phyloP scores from a whole-genome alignment of 2,329 filamentous ascomycete species.

The Calcarisporium arbuscula region DNA sequence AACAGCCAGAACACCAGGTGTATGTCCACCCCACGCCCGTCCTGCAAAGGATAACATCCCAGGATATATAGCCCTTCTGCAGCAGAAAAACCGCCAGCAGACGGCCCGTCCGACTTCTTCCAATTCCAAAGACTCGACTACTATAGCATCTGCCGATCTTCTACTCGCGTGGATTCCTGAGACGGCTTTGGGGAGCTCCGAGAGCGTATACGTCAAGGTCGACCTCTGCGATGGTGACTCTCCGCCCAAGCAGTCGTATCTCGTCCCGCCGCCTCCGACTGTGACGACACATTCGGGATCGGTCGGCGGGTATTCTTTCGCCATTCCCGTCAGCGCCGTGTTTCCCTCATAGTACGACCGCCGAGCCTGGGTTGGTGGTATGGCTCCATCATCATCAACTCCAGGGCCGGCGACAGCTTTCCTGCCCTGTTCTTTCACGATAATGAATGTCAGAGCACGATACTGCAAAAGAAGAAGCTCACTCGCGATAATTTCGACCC shows the following conservation, averaged over 20 bases:
- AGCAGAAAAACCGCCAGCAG: conserved; percentile 63
- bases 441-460: conserved; percentile 91
- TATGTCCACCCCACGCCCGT: conserved; percentile 92
- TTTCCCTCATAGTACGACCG: conserved; percentile 82
- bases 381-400: conserved; percentile 90
- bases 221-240: conserved; percentile 78
- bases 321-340: conserved; percentile 80
- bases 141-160: conserved; percentile 61
- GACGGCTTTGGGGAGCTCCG: conserved; percentile 75
- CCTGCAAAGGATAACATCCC: conserved; percentile 93
- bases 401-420: conserved; percentile 82
- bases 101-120: conserved; percentile 31
- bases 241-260: conserved; percentile 77
- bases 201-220: conserved; percentile 90
- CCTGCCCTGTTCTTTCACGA: conserved; percentile 97
- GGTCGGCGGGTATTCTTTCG: conserved; percentile 80
- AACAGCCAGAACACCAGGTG: conserved; percentile 49
- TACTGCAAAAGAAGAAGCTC: conserved; percentile 83
- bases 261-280: conserved; percentile 86
- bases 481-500: conserved; percentile 83
- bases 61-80: conserved; percentile 86
- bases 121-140: conserved; percentile 24
- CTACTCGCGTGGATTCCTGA: conserved; percentile 93
- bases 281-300: conserved; percentile 68
- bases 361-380: conserved; percentile 99